Percentiles rank a stretch among this genome's conserved stretches.
Conservation (phyloP, 805 yeast genomes). For the Nakazawaea peltata region DNA sequence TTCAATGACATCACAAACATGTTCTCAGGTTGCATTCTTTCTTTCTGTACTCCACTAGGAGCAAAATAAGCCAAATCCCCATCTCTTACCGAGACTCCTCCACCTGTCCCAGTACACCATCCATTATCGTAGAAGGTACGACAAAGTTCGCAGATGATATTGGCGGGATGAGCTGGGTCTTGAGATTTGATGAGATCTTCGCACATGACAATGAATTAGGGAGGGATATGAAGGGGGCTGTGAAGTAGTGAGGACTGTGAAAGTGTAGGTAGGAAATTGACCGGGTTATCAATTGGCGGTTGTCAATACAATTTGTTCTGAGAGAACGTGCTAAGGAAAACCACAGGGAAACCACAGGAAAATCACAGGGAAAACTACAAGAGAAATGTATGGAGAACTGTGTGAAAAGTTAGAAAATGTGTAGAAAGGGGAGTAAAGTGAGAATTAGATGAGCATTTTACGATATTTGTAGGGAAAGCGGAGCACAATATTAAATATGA, state of each 20-base stretch:
- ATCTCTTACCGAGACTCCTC: conserved; percentile 76
- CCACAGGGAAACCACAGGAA: too few relatives aligned
- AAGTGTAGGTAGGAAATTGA: not conserved
- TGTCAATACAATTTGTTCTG: too few relatives aligned
- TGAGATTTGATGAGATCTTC: conserved; percentile 20
- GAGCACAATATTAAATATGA: too few relatives aligned
- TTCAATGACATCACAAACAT: conserved; percentile 68
- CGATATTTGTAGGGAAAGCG: too few relatives aligned
- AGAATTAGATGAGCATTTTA: too few relatives aligned
- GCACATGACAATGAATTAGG: too few relatives aligned
- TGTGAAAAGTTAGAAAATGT: too few relatives aligned
- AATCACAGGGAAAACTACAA: too few relatives aligned
- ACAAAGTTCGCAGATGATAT: conserved; percentile 77
- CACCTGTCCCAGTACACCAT: conserved; percentile 97
- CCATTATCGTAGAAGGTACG: conserved; percentile 66
- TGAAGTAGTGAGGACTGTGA: conserved; percentile 2
- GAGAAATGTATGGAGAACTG: too few relatives aligned
- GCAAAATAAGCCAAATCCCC: conserved; percentile 62
- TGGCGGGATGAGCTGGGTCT: conserved; percentile 72
- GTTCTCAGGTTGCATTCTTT: conserved; percentile 72
- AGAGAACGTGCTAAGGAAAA: too few relatives aligned
- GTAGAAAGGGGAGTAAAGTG: too few relatives aligned
- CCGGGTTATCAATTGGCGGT: too few relatives aligned
- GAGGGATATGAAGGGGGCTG: conserved; percentile 1
- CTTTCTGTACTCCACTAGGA: conserved; percentile 96